Percentiles rank a stretch among this genome's conserved stretches.
Conservation (phyloP, 108 stramenopile genomes). For the Fistulifera pelliculosa region DNA sequence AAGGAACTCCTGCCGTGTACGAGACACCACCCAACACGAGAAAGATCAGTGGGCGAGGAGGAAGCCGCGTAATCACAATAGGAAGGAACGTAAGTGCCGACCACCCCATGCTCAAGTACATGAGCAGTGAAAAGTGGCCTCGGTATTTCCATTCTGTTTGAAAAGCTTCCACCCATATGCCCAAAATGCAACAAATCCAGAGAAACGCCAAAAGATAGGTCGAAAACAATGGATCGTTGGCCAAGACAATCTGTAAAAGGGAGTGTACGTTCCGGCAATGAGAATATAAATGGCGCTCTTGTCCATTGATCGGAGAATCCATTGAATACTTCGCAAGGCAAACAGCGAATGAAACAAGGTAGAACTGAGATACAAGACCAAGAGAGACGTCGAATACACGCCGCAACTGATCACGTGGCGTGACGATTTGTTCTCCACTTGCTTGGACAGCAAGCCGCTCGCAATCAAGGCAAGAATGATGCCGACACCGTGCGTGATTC, state of each 20-base stretch:
- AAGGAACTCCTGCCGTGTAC: slow-evolving; percentile 80
- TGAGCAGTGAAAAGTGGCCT: slow-evolving; percentile 42
- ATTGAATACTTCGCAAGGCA: slow-evolving; percentile 43
- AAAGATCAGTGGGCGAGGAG: slow-evolving; percentile 20
- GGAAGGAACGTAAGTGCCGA: slow-evolving; percentile 47
- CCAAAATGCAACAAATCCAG: slow-evolving; percentile 70
- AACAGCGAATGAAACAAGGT: slow-evolving; percentile 90
- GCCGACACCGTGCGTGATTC: slow-evolving; percentile 87
- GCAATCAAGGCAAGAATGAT: slow-evolving; percentile 76
- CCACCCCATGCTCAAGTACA: slow-evolving; percentile 89
- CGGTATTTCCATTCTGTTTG: slow-evolving; percentile 45
- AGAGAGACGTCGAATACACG: slow-evolving; percentile 68
- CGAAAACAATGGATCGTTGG: slow-evolving; percentile 51
- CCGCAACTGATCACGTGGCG: slow-evolving; percentile 42
- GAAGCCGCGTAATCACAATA: slow-evolving; percentile 36
- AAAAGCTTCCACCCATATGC: slow-evolving; percentile 61
- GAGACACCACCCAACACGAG: slow-evolving; percentile 72
- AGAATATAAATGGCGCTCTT: slow-evolving; percentile 93
- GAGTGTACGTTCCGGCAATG: slow-evolving; percentile 95
- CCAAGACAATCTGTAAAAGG: slow-evolving; percentile 77
- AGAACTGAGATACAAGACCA: slow-evolving; percentile 77
- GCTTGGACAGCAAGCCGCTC: slow-evolving; percentile 41
- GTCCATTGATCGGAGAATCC: slow-evolving; percentile 76
- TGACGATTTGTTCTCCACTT: slow-evolving; percentile 17
- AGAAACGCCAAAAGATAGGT: slow-evolving; percentile 58